Evolutionary conservation across 176 grass and related monocot genomes (phyloP).

Genomic region (Urochloa ruziziensis): DNA sequence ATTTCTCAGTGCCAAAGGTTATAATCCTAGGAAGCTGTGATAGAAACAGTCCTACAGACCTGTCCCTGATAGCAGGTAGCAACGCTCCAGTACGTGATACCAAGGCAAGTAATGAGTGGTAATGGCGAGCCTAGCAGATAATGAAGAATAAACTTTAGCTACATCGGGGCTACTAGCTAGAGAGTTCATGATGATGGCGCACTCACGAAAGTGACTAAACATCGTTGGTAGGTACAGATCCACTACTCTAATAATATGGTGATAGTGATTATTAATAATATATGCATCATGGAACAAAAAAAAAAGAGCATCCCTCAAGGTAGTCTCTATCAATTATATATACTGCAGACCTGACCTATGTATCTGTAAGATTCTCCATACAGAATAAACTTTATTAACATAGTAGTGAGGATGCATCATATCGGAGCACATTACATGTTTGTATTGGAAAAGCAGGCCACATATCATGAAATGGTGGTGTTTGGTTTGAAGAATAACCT

Average conservation of each 20-base stretch:
- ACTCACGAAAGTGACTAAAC: too few species aligned
- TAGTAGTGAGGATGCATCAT: background rate
- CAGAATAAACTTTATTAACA: background rate
- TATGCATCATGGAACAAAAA: background rate
- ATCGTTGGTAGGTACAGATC: background rate
- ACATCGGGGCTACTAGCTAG: too few species aligned
- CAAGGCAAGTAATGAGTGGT: too few species aligned
- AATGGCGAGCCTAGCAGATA: too few species aligned
- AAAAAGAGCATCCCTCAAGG: background rate
- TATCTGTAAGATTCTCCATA: background rate
- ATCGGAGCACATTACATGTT: background rate
- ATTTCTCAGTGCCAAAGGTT: background rate
- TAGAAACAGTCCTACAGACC: background rate
- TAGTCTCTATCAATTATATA: background rate
- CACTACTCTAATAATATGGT: background rate
- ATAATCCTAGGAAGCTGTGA: background rate
- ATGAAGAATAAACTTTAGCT: too few species aligned
- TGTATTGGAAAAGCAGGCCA: background rate
- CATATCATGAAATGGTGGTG: too few species aligned
- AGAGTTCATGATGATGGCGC: too few species aligned
- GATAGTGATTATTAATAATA: background rate
- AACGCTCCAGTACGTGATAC: too few species aligned
- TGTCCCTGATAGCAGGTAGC: background rate
- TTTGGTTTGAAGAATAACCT: too few species aligned
- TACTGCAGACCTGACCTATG: background rate